Evolutionary conservation across 257 asterid genomes (phyloP).

Genomic region (Avicennia marina): DNA sequence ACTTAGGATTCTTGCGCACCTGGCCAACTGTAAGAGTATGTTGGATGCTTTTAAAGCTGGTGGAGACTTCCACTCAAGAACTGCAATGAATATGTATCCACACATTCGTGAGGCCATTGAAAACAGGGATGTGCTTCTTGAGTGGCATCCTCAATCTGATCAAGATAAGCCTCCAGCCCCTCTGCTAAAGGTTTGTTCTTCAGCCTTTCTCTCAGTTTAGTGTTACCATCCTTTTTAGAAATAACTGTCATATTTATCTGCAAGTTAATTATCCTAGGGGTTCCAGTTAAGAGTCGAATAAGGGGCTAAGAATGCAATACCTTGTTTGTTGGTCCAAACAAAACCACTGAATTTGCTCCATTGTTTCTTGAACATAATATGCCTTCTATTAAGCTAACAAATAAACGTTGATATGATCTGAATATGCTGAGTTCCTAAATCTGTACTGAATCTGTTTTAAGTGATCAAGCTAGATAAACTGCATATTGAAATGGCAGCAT

Average conservation of each 20-base stretch:
- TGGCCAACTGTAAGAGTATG: constrained; percentile 94
- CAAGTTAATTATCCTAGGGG: too few species aligned
- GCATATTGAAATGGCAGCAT: too few species aligned
- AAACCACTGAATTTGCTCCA: constrained; percentile 1
- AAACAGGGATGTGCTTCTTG: constrained; percentile 71
- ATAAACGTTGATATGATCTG: neutral
- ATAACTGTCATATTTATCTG: neutral
- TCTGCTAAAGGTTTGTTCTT: constrained; percentile 66
- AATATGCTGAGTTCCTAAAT: neutral
- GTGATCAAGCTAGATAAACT: too few species aligned
- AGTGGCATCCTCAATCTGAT: constrained; percentile 90
- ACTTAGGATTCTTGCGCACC: constrained; percentile 97
- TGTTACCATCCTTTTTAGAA: too few species aligned
- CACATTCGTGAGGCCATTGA: constrained; percentile 84
- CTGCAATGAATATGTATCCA: constrained; percentile 98
- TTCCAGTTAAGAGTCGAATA: too few species aligned
- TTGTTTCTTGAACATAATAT: neutral
- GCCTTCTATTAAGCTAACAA: neutral
- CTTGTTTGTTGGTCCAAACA: neutral
- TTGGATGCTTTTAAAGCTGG: constrained; percentile 91
- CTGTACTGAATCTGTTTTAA: too few species aligned
- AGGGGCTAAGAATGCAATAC: neutral
- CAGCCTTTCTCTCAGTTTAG: neutral
- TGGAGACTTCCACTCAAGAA: constrained; percentile 98
- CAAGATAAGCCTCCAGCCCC: constrained; percentile 93